Base-by-base conservation (phyloP, 2,329 filamentous ascomycete species). In the Exserohilum rostratum region DNA sequence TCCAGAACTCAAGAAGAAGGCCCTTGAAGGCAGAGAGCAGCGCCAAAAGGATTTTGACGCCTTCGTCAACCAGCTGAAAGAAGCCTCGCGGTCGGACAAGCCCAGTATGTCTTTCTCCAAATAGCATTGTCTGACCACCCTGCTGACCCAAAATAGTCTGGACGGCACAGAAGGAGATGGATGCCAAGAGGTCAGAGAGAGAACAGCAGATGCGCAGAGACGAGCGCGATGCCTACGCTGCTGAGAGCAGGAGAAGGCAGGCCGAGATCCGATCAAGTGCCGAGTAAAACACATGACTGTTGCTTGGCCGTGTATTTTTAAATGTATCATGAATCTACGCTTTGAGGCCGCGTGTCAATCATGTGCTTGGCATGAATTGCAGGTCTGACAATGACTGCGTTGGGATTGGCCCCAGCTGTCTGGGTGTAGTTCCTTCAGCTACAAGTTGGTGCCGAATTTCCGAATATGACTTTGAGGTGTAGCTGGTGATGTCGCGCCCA, bases 1-100 rank as follows among this genome's bases (percentile, higher is more conserved):
- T 76, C 93, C 93, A 0, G 95, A 98, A 30, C 84, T 99, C n/a
- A 90, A 95, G 72, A 90, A 90, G 75, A 86, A 90, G 70, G 92
- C 90, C 58, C 79, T 96, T n/a, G 92, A 93, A 75, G 85, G 87
- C 54, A 85, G 91, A 15, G 82, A 88, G 53, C 86, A 89, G 73
- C 85, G 85, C 56, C 86, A 95, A 70, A 84, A 93, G 76, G 92
- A 97, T 55, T 96, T 96, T 67, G 90, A 97, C 71, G 85, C 92
- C 51, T 98, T 96, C 70, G 90, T 97, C 25, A 83, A 72, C 44
- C 87, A 88, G 66, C 77, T 99, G 72, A 97, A 96, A 82, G 86
- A 93, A 67, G 91, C 93, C 74, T 90, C 91, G 22, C 96, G 93
- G 79, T 95, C 89, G 12, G 89, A 96, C 71, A 96, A 93, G 79